phyloP scores from a whole-genome alignment of 352 stramenopile genomes.

The Phytophthora hybrid region DNA sequence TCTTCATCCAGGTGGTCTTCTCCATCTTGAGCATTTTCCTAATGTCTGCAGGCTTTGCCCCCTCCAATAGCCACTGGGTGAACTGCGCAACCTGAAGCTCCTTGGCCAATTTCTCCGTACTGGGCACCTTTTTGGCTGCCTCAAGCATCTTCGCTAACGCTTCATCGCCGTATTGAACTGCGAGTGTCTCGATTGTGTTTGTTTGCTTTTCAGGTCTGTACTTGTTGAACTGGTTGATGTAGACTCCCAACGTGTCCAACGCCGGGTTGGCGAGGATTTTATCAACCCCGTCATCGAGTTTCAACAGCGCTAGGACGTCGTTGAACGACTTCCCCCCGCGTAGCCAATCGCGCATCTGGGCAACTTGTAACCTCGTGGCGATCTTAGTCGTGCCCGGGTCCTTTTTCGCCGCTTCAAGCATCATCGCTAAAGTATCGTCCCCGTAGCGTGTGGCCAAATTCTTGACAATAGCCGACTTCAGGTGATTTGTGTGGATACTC shows the following conservation, averaged over 20 bases:
- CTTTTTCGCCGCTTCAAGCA: constrained; percentile 14
- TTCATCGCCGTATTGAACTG: constrained; percentile 2
- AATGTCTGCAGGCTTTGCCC: constrained; percentile 2
- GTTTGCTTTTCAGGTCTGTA: background rate
- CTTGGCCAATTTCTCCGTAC: background rate
- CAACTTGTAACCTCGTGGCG: constrained; percentile 6
- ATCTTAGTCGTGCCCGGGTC: background rate
- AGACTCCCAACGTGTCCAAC: background rate
- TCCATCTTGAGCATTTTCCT: constrained; percentile 19
- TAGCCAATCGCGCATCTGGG: constrained; percentile 6
- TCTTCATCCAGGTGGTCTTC: constrained; percentile 1
- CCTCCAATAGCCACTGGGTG: constrained; percentile 8
- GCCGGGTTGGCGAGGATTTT: background rate
- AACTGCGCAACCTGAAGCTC: constrained; percentile 16
- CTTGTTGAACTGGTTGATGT: background rate
- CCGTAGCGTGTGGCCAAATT: background rate
- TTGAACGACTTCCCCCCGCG: background rate
- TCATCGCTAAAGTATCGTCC: background rate
- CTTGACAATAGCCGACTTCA: background rate
- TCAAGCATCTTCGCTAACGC: constrained; percentile 13
- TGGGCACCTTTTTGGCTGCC: constrained; percentile 8
- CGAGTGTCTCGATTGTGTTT: background rate
- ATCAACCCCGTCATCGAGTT: background rate
- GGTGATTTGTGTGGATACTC: background rate
- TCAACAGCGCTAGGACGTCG: background rate